Conservation (phyloP, 768 basidiomycete genomes). For the Termitomyces sp. region DNA sequence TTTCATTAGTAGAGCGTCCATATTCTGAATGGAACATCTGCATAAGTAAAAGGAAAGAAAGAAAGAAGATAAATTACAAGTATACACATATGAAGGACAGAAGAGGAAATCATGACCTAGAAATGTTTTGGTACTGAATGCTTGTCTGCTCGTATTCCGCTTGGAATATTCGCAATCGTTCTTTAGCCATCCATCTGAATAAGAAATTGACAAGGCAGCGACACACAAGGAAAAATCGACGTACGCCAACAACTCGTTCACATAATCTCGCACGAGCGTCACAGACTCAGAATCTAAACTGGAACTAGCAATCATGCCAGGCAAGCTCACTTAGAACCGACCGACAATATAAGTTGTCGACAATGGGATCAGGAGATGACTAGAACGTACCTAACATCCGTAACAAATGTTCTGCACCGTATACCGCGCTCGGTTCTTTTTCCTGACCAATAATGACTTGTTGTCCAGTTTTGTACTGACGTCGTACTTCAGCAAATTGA, state of each 20-base stretch:
- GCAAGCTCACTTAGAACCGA: constrained; percentile 70
- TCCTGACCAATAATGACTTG: constrained; percentile 64
- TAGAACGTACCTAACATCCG: constrained; percentile 76
- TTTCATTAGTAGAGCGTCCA: background rate
- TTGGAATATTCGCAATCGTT: constrained; percentile 69
- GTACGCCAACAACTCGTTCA: constrained; percentile 81
- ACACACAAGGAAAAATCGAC: constrained; percentile 11
- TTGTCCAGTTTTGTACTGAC: constrained; percentile 66
- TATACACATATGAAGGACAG: background rate
- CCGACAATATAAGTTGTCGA: background rate
- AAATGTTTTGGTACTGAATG: constrained; percentile 76
- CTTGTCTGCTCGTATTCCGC: constrained; percentile 75
- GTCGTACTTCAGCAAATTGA: constrained; percentile 80
- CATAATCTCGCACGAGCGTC: constrained; percentile 77
- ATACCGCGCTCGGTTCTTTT: constrained; percentile 84
- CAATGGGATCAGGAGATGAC: background rate
- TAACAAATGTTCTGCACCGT: constrained; percentile 92
- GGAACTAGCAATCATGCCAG: constrained; percentile 84
- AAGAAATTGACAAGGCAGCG: background rate
- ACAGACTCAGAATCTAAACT: constrained; percentile 90
- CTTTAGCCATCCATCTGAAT: constrained; percentile 71
- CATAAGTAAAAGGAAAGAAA: background rate
- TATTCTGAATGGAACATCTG: background rate
- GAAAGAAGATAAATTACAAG: background rate
- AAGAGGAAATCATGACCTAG: constrained; percentile 50